Base-by-base conservation (phyloP, 225 moss, liverwort and hornwort species). In the Pseudoscleropodium purum region DNA sequence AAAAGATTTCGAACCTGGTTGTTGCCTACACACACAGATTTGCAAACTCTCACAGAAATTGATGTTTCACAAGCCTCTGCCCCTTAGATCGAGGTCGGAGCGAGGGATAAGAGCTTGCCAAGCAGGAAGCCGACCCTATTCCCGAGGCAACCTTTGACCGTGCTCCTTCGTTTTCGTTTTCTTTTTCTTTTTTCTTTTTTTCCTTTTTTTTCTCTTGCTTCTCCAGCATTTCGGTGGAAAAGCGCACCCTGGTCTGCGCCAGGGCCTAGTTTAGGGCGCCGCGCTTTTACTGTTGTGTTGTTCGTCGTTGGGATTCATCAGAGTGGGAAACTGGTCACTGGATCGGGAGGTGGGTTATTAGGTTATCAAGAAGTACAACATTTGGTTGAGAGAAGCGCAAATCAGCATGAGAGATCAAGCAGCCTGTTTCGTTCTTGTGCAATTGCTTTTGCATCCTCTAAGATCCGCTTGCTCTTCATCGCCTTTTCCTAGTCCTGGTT, bases 51-150 rank as follows among this genome's bases (percentile, higher is more conserved):
- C 13, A 41, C n/a, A 36, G 47, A 81, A 13, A 47, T 17, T 8
- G 63, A n/a, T 63, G 67, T 26, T 84, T 36, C 39, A 57, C 45
- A 61, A 82, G 37, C 10, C 30, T 60, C 59, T 62, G 52, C 61
- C 13, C 29, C 14, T 37, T 24, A 49, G 49, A 11, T 73, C 17
- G 59, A 60, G 33, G 70, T 45, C 13, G 52, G 56, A 47, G 39
- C 4, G 68, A 62, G 79, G 85, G 84, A 90, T 85, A 85, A 82
- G 86, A 33, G 74, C 81, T 63, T 67, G 85, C 82, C 56, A 78
- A 89, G 85, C 41, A 84, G 60, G 90, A 87, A 69, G 69, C 25
- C 26, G 52, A 83, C 67, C 90, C 87, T 87, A 83, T 90, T 78
- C 67, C 87, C 82, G 87, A 68, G 47, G 73, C 47, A 49, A 41